These are phyloP conservation scores for Rhodotorula toruloides DNA, from an alignment of 768 basidiomycete genomes.

Conservation along the genomic window DNA sequence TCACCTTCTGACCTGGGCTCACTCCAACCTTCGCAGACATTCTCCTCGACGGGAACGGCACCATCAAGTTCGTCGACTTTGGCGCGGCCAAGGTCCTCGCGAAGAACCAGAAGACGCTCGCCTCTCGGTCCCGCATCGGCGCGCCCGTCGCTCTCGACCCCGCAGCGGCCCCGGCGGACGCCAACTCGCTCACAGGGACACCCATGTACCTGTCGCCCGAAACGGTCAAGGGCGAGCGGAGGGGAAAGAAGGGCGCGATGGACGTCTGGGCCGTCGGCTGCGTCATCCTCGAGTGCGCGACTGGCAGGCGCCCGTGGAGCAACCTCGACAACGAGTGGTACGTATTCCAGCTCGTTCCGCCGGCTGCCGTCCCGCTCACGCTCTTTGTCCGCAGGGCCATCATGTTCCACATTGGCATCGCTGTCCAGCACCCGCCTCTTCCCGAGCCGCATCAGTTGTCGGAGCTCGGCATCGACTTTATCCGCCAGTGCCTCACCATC, in stretches of 20 bases:
- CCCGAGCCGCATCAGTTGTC: conserved; percentile 87
- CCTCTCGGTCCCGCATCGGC: conserved; percentile 48
- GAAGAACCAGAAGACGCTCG: conserved; percentile 73
- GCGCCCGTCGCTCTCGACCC: conserved; percentile 34
- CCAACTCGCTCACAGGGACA: conserved; percentile 71
- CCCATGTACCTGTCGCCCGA: conserved; percentile 99
- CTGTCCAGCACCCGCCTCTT: conserved; percentile 90
- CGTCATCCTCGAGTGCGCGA: conserved; percentile 93
- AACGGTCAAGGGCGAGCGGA: conserved; percentile 86
- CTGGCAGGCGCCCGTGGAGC: conserved; percentile 96
- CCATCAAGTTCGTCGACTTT: conserved; percentile 96
- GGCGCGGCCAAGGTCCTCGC: conserved; percentile 94
- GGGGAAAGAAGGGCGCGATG: conserved; percentile 87
- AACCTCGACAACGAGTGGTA: conserved; percentile 99
- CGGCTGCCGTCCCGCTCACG: too few relatives aligned
- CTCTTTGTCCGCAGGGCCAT: conserved; percentile 68
- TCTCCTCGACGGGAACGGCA: conserved; percentile 76
- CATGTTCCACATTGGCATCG: conserved; percentile 98
- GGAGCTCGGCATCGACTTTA: conserved; percentile 83
- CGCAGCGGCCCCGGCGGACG: conserved; percentile 45
- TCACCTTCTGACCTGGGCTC: background rate
- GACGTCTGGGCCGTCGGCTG: conserved; percentile 98
- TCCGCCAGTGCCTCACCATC: conserved; percentile 82
- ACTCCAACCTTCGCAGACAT: conserved; percentile 59
- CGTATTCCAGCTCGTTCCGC: conserved; percentile 36